These are phyloP conservation scores for Tuber magnatum DNA, from an alignment of 495 filamentous ascomycete species.

Conservation along the genomic window DNA sequence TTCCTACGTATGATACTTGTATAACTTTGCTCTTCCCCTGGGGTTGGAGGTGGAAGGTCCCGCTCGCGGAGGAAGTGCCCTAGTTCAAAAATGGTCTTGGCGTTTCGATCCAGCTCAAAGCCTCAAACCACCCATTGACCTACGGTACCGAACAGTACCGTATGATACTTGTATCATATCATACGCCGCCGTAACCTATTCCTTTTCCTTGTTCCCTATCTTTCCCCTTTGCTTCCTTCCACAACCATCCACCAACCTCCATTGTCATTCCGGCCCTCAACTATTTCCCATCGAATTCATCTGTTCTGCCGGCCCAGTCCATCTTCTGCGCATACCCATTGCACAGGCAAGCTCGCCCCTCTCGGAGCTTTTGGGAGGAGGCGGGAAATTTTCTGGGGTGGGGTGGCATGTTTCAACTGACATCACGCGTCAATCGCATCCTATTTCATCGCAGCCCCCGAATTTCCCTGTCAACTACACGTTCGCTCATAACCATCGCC, in stretches of 20 bases:
- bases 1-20: neutral
- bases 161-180: neutral
- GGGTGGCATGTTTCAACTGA: conserved; percentile 31
- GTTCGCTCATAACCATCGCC: neutral
- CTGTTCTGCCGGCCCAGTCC: neutral
- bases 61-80: neutral
- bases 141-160: neutral
- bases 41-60: neutral
- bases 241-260: conserved; percentile 3
- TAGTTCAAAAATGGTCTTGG: neutral
- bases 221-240: neutral
- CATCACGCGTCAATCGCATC: conserved; percentile 39
- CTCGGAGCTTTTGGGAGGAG: neutral
- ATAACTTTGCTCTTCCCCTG: neutral
- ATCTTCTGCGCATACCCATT: neutral
- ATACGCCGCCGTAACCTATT: neutral
- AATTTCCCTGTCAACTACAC: neutral
- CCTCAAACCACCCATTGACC: neutral
- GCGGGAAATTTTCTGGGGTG: neutral
- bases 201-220: neutral
- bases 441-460: conserved; percentile 14
- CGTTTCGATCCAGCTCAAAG: neutral
- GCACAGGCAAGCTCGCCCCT: neutral
- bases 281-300: neutral
- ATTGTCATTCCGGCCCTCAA: neutral